phyloP scores from a whole-genome alignment of 305 asterid genomes.

The Stenogyne calaminthoides region DNA sequence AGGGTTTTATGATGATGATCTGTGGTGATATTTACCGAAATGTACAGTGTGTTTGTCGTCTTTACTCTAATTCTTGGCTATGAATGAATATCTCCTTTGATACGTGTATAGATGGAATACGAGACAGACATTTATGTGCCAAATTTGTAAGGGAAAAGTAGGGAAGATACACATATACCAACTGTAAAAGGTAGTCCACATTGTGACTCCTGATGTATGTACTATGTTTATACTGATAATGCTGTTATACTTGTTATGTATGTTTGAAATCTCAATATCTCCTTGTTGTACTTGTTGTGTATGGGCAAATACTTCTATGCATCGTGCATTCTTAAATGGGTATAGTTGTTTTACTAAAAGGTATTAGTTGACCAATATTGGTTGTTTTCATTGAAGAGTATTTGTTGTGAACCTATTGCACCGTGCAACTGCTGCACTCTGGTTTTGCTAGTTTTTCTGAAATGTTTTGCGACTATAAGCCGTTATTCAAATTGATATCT shows the following conservation, averaged over 20 bases:
- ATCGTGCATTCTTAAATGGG: too few relatives aligned
- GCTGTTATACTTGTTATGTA: background rate
- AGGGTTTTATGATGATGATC: conserved; percentile 58
- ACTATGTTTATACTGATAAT: conserved; percentile 38
- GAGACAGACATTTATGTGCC: conserved; percentile 28
- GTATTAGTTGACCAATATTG: too few relatives aligned
- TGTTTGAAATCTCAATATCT: background rate
- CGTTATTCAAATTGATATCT: too few relatives aligned
- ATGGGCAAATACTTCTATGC: too few relatives aligned
- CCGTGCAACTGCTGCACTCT: too few relatives aligned
- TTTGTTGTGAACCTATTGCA: too few relatives aligned
- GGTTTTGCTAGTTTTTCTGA: background rate
- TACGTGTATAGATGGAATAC: conserved; percentile 38
- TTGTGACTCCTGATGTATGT: conserved; percentile 37
- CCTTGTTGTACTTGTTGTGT: background rate
- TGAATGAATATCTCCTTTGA: conserved; percentile 24
- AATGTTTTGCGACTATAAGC: background rate
- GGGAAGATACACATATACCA: conserved; percentile 8
- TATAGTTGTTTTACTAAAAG: too few relatives aligned
- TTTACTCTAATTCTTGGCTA: conserved; percentile 38
- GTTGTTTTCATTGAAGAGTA: too few relatives aligned
- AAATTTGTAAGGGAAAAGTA: conserved; percentile 19
- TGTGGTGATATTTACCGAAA: conserved; percentile 55
- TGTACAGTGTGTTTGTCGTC: conserved; percentile 51
- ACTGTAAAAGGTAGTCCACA: conserved; percentile 34